phyloP scores from a whole-genome alignment of 495 filamentous ascomycete species.

The Penicillium macrosclerotiorum region DNA sequence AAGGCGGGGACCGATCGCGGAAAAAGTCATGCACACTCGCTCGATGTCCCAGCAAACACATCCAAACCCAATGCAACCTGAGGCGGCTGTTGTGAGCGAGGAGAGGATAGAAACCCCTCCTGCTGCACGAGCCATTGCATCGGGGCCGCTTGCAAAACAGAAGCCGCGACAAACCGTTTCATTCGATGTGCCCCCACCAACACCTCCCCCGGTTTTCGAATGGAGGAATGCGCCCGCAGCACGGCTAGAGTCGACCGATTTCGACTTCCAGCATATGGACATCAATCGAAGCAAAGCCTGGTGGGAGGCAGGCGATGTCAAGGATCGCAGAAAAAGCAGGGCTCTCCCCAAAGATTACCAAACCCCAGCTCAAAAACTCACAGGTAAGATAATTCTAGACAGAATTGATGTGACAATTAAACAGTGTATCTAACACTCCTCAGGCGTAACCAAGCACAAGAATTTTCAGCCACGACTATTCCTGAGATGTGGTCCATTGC shows the following conservation, averaged over 20 bases:
- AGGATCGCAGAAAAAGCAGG: constrained; percentile 41
- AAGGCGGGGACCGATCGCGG: constrained; percentile 12
- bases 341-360: constrained; percentile 41
- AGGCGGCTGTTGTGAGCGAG: constrained; percentile 4
- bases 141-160: constrained; percentile 30
- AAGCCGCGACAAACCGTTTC: constrained; percentile 42
- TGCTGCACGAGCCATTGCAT: constrained; percentile 17
- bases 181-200: constrained; percentile 48
- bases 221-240: constrained; percentile 41
- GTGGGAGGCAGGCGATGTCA: constrained; percentile 41
- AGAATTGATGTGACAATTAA: no score
- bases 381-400: constrained; percentile 31
- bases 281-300: constrained; percentile 43
- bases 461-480: constrained; percentile 79
- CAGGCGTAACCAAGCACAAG: constrained; percentile 43
- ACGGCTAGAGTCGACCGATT: constrained; percentile 34
- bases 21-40: constrained; percentile 5
- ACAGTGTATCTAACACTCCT: constrained; percentile 14
- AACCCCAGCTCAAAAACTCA: constrained; percentile 36
- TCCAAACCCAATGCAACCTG: constrained; percentile 3
- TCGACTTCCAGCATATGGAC: constrained; percentile 44
- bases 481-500: constrained; percentile 83
- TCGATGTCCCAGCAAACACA: constrained; percentile 18
- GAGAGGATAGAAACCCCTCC: constrained; percentile 18
- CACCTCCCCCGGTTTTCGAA: constrained; percentile 44